These are phyloP conservation scores for Colletotrichum liaoningense DNA, from an alignment of 2,329 filamentous ascomycete species.

Conservation along the genomic window DNA sequence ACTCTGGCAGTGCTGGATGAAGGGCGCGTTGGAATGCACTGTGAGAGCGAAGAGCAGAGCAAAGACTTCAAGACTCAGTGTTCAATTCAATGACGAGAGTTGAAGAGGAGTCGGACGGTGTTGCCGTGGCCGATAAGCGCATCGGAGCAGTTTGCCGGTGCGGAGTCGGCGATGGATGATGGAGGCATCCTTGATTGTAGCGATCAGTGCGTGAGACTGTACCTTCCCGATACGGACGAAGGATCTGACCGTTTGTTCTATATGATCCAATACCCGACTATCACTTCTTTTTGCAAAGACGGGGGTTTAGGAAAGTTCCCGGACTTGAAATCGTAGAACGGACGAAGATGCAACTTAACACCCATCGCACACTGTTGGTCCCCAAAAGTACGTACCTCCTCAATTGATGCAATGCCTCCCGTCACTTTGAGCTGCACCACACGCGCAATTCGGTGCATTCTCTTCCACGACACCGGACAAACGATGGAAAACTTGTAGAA, in stretches of 20 bases:
- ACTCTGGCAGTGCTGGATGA: neutral
- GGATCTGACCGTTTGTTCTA: neutral
- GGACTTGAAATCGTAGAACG: neutral
- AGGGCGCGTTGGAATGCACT: neutral
- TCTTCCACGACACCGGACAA: neutral
- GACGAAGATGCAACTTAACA: neutral
- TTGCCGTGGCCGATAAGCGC: slow-evolving; percentile 7
- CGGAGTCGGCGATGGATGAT: slow-evolving; percentile 27
- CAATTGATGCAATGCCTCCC: no score
- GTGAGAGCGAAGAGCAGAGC: no score
- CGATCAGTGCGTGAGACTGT: neutral
- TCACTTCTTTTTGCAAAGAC: neutral
- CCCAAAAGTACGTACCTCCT: no score
- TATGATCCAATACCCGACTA: neutral
- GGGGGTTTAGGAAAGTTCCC: neutral
- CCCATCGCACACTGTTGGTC: no score
- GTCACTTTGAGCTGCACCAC: no score
- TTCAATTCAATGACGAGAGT: neutral
- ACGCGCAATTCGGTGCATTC: no score
- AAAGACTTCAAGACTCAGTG: neutral
- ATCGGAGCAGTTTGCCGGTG: slow-evolving; percentile 4
- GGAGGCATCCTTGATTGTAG: neutral
- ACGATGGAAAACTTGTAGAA: neutral
- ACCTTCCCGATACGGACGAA: slow-evolving; percentile 16
- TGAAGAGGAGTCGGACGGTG: neutral